Evolutionary conservation across 1,139 yeast genomes (phyloP), one percentile per base, ranked within the genome.

Genomic region (Candida sanyaensis): DNA sequence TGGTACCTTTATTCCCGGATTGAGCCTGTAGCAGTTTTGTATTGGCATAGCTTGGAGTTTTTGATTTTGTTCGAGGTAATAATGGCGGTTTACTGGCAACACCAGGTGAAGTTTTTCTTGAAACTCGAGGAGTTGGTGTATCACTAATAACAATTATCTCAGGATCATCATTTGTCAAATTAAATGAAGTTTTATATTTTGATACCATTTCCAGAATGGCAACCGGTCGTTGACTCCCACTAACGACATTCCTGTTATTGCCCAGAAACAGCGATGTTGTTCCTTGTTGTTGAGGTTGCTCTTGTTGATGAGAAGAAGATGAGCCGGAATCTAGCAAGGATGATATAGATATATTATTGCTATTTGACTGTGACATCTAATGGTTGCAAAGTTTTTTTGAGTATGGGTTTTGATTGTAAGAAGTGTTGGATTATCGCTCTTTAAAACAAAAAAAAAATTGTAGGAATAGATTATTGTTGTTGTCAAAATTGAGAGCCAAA

Each of bases 311-410:
- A 42, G 28, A 24, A 29, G 26, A 26, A 3, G 38, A 27, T 8
- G 43, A 30, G 11, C 42, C 40, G 4, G 42, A 44, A 29, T 49
- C 54, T 43, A 63, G 51, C 37, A 64, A 53, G n/a, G 68, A 64
- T 24, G 65, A 57, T 41, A 63, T 64, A 9, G 68, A 58, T 6
- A 61, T 67, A 50, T 62, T 61, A 30, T 59, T 55, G 33, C 44
- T 54, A 26, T 41, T 40, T 11, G 38, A 42, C 28, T 24, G 39
- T 23, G 52, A 9, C 52, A 49, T 49, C 36, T 29, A 40, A 40
- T n/a, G 32, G 42, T 40, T 40, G 42, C 42, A 40, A 40, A 40
- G 42, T 21, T 40, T 38, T 38, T 38, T 13, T 34, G 8, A 17
- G 29, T 36, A 24, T 23, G 17, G 39, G 28, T 24, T 26, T 26